Percentiles rank a stretch among this genome's conserved stretches.
Evolutionary conservation across 441 rosid genomes (phyloP).

Genomic region (Erodium texanum): DNA sequence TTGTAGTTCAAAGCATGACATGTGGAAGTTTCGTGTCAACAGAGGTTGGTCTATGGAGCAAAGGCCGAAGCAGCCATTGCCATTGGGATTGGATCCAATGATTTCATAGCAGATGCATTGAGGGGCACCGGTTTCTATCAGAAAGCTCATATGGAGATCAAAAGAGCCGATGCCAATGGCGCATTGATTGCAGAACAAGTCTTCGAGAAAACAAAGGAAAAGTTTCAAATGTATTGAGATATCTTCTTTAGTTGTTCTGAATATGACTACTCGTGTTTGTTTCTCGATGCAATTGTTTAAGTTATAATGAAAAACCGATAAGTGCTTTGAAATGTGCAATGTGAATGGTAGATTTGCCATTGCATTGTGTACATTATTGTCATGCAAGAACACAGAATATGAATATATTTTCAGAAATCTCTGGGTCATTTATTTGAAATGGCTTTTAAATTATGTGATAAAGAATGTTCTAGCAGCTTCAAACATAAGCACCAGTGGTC

Average conservation of each 20-base stretch:
- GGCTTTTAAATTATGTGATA: too few relatives aligned
- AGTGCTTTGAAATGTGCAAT: not conserved
- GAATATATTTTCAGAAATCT: not conserved
- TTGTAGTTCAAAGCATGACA: not conserved
- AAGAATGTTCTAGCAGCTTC: too few relatives aligned
- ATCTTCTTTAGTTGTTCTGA: not conserved
- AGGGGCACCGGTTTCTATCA: conserved; percentile 77
- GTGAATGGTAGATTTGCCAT: not conserved
- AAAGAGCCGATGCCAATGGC: conserved; percentile 64
- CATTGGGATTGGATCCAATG: conserved; percentile 47
- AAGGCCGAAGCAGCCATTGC: conserved; percentile 87
- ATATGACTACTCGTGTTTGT: too few relatives aligned
- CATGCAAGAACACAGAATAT: not conserved
- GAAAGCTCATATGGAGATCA: conserved; percentile 68
- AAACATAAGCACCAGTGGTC: conserved; percentile 24
- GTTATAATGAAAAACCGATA: too few relatives aligned
- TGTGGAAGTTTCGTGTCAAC: not conserved
- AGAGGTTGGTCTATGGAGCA: conserved; percentile 75
- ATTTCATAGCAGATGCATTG: conserved; percentile 65
- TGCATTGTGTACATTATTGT: not conserved
- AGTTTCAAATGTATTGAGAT: conserved; percentile 55
- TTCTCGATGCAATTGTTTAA: too few relatives aligned
- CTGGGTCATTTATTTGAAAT: too few relatives aligned
- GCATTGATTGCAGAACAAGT: conserved; percentile 76
- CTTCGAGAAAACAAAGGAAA: conserved; percentile 64